Conservation (phyloP, 495 filamentous ascomycete species). For the Trichodelitschia bisporula region DNA sequence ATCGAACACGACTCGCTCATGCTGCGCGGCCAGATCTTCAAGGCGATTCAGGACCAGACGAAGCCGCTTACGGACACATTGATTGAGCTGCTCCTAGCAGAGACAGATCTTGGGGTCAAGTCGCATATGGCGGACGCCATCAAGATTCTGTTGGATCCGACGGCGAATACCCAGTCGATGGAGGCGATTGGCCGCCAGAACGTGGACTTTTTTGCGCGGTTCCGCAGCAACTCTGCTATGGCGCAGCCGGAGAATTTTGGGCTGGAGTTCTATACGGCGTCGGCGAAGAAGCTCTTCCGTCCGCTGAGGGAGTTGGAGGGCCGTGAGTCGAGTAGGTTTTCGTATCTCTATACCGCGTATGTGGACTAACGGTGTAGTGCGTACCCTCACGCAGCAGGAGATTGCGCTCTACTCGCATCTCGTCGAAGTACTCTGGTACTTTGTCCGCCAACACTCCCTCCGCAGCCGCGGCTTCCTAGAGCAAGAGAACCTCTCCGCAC, state of each 20-base stretch:
- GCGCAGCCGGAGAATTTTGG: constrained; percentile 72
- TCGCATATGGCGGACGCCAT: constrained; percentile 90
- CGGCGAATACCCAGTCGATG: constrained; percentile 21
- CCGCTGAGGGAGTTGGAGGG: constrained; percentile 65
- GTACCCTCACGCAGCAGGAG: constrained; percentile 45
- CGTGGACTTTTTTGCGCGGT: constrained; percentile 41
- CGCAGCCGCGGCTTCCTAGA: constrained; percentile 77
- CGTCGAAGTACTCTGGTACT: constrained; percentile 87
- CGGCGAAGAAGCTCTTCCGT: constrained; percentile 64
- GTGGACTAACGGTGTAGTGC: constrained; percentile 26
- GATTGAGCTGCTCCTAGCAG: constrained; percentile 75
- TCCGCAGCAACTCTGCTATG: constrained; percentile 21
- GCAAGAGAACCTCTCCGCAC: constrained; percentile 47
- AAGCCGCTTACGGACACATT: constrained; percentile 78
- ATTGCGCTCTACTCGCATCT: constrained; percentile 74
- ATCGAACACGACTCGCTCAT: constrained; percentile 89
- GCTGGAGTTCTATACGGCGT: constrained; percentile 70
- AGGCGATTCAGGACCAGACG: constrained; percentile 65
- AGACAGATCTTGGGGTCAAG: constrained; percentile 84
- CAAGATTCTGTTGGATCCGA: constrained; percentile 81
- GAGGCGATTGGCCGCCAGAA: constrained; percentile 44
- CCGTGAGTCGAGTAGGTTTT: constrained; percentile 28
- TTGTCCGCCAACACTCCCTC: constrained; percentile 68
- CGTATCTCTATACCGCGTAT: constrained; percentile 9
- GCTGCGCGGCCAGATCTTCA: constrained; percentile 82